Evolutionary conservation across 495 filamentous ascomycete genomes (phyloP), one percentile per base, ranked within the genome.

Genomic region (Podospora bellae-mahoneyi): DNA sequence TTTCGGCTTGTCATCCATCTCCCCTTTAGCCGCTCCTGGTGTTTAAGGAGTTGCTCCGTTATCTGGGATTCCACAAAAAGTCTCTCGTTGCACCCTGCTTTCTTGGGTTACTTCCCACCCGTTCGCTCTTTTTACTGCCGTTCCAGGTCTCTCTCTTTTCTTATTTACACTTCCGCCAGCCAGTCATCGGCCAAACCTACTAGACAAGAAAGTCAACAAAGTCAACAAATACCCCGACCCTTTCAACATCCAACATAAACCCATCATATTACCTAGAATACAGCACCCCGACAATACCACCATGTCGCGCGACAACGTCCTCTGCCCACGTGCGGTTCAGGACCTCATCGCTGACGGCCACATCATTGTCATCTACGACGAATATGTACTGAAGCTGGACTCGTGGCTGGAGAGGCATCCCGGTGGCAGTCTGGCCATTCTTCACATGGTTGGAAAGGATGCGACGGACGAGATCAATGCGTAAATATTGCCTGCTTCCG

Each of bases 381-480:
- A 78, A 56, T 64, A 69, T 19, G 80, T 82, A n/a, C 76, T 85
- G 30, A 72, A 73, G 60, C 77, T 84, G 61, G 77, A 81, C 66
- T 69, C 69, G 6, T 85, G 81, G 82, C 75, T 83, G 57, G 68
- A 77, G 64, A 76, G 74, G 48, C 83, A 85, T 69, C 83, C 83
- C 0, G 83, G 83, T 16, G 83, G 83, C 23, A 68, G 73, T 2
- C 64, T 83, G 32, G 78, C 79, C 1, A 80, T 85, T 57, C 66
- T 79, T 70, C 83, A 85, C 70, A 84, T 84, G 81, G 76, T 84
- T 2, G 82, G 82, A 39, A 78, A 76, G 72, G 82, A 85, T 76
- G 81, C 81, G 62, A 84, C 82, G 28, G 81, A 84, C 71, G 83
- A 85, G 74, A 83, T 85, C 62, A 81, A 78, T 58, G 78, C 79